Percentiles rank a stretch among this genome's conserved stretches.
Evolutionary conservation across 2,329 filamentous ascomycete genomes (phyloP).

Genomic region (Venturia pyrina): DNA sequence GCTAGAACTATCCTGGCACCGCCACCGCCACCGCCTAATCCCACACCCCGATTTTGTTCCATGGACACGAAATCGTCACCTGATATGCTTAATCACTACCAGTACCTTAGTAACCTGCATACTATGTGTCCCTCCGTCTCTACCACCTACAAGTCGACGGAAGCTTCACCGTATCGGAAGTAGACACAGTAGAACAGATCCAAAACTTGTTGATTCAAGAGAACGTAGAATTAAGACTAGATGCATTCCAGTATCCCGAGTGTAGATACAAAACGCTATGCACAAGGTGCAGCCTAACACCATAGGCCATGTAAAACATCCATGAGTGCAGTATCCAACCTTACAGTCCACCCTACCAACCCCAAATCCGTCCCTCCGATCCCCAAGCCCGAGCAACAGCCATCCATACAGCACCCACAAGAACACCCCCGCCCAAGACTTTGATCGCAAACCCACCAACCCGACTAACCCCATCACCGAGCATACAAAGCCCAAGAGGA

Average conservation of each 20-base stretch:
- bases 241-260: not conserved
- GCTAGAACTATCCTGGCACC: too few species aligned
- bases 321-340: not conserved
- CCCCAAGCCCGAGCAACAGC: constrained; percentile 28
- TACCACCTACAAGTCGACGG: too few species aligned
- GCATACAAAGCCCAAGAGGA: constrained; percentile 65
- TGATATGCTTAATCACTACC: too few species aligned
- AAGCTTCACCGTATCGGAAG: too few species aligned
- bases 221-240: too few species aligned
- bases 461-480: constrained; percentile 55
- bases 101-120: too few species aligned
- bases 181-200: too few species aligned
- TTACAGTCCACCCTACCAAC: not conserved
- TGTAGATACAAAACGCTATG: not conserved
- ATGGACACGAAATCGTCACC: too few species aligned
- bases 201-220: not conserved
- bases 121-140: too few species aligned
- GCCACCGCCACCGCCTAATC: too few species aligned
- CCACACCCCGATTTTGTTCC: too few species aligned
- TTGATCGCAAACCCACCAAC: constrained; percentile 61
- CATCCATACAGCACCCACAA: constrained; percentile 62
- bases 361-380: constrained; percentile 15
- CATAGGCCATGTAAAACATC: not conserved
- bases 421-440: constrained; percentile 61
- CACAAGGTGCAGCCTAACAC: not conserved